Conservation (phyloP, 2,329 filamentous ascomycete species). For the Colletotrichum lini region DNA sequence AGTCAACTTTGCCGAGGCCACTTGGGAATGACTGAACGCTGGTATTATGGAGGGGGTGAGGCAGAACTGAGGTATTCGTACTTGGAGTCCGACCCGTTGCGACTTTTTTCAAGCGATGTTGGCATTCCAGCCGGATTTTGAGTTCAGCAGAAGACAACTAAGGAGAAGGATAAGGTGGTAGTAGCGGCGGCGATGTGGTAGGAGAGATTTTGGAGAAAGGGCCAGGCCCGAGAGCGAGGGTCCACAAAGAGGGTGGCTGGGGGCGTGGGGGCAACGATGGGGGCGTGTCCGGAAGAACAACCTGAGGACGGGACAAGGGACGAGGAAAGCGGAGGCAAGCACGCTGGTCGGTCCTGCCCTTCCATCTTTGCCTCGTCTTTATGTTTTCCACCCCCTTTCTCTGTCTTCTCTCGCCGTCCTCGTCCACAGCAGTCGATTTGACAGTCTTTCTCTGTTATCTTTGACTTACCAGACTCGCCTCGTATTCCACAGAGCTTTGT, state of each 20-base stretch:
- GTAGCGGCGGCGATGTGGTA: slow-evolving; percentile 11
- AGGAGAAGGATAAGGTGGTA: slow-evolving; percentile 7
- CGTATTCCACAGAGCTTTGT: not conserved
- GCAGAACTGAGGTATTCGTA: not conserved
- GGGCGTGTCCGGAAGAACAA: not conserved
- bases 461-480: not conserved
- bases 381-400: not conserved
- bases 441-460: not conserved
- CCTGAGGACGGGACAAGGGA: not conserved
- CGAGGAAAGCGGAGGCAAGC: slow-evolving; percentile 1
- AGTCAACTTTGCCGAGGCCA: not conserved
- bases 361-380: not conserved
- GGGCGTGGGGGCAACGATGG: slow-evolving; percentile 10
- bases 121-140: slow-evolving; percentile 14
- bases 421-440: not conserved
- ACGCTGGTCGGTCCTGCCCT: slow-evolving; percentile 2
- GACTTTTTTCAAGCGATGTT: not conserved
- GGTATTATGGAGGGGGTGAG: not conserved
- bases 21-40: not conserved
- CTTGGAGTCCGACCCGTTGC: not conserved
- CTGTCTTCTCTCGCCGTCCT: not conserved
- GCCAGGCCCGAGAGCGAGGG: slow-evolving; percentile 7
- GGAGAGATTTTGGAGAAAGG: slow-evolving; percentile 17
- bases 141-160: not conserved
- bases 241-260: not conserved